Base-by-base conservation (phyloP, 129 eudicot species). In the Chrysanthemum lavandulifolium region DNA sequence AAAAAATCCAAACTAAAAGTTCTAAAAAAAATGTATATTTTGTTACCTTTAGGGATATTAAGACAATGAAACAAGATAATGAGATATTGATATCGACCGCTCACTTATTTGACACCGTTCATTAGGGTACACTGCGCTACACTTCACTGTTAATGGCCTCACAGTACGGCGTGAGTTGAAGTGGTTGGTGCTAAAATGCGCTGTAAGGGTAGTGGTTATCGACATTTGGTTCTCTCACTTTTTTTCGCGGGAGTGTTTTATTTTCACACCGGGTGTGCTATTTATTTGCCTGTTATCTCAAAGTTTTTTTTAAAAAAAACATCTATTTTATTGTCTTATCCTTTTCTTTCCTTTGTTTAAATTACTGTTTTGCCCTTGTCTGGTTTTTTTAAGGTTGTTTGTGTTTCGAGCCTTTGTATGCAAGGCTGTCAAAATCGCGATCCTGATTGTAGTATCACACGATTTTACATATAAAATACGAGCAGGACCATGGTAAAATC, bases 11-110 rank as follows among this genome's bases (percentile, higher is more conserved):
- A 53, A 53, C 2, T 21, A 12, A 16, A 27, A 12, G 2, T 27
- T 21, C 19, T 19, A 8, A 7, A 3, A 18, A 58, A 53, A 5
- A 2, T 18, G 27, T 5, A 61, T 16, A 10, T 15, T 27, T 62
- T 25, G 31, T 12, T 69, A 86, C 91, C 70, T 71, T 75, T 76
- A 76, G 89, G 86, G 25, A 80, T 65, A 49, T 87, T 76, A 45
- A 75, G 72, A 60, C 48, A 84, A 11, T 76, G 90, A 53, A 91
- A 83, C 33, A 79, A 77, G 50, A 81, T 65, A 36, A 88, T 79
- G n/a, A 14, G 97, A 81, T 57, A 84, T 63, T 57, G 96, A 86
- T 82, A 88, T 79, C 69, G 76, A 65, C 59, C 96, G 86, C 74
- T 96, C 72, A 71, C 84, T 83, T 72, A 40, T 40, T 40, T 86